Base-by-base conservation (phyloP, 371 early-diverging fungal genomes). In the Actinomortierella ambigua region DNA sequence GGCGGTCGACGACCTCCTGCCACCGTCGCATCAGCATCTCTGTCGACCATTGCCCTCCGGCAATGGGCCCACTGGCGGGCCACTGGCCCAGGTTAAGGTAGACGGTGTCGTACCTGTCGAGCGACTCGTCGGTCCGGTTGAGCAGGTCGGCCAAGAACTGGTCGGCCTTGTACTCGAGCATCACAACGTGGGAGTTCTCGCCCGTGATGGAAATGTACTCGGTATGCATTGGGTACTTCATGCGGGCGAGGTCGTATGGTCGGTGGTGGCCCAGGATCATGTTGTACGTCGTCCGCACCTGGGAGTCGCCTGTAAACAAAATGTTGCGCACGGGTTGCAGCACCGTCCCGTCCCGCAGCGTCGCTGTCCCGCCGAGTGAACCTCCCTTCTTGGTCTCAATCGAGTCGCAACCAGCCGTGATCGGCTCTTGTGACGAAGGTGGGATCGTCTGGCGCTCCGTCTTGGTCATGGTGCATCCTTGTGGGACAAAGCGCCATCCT, bases 401-500 rank as follows among this genome's bases (percentile, higher is more conserved):
- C 4, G 69, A 68, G 50, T 68, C 63, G 24, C 69, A 68, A 0
- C 52, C 56, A 2, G 69, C 53, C 6, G 40, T 1, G 27, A 27
- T 59, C 1, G 69, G 69, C 29, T 68, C 48, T 17, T 55, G 53
- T 2, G 69, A 68, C 28, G 69, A 48, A 34, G 34, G 34, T 0
- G 63, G 59, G n/a, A 47, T 51, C 0, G 59, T 59, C 20, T 27
- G 50, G n/a, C 23, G 24, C 1, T 55, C 22, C 1, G 69, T 68
- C 18, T 43, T 55, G 50, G 69, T 63, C 69, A 68, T 68, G 4
- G 63, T 68, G 50, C 69, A 68, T 51, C 69, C 69, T 14, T 48
- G 58, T 2, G 69, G 69, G 9, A 68, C 69, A 58, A 68, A 68
- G 6, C 69, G 69, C 69, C 69, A 68, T 23, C 69, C 69, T 28